These are phyloP conservation scores for Lactarius quietus DNA, from an alignment of 768 basidiomycete species.

Conservation along the genomic window DNA sequence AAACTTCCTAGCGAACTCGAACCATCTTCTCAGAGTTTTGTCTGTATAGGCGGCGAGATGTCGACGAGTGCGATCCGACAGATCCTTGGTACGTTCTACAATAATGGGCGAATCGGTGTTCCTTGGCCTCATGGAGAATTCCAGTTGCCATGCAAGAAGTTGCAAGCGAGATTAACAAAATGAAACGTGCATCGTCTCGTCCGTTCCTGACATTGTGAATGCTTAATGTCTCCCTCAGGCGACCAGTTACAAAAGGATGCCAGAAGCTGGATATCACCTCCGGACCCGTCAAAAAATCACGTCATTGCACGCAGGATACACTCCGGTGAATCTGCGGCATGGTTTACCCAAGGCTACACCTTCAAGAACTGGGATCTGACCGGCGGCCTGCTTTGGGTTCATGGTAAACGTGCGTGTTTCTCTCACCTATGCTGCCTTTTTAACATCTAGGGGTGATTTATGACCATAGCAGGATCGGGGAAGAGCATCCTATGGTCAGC, in stretches of 20 bases:
- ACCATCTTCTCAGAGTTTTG: not conserved
- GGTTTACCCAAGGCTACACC: not conserved
- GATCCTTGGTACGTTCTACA: not conserved
- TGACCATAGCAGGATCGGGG: not conserved
- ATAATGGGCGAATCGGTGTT: no score
- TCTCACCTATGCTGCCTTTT: not conserved
- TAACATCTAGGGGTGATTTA: no score
- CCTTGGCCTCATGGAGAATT: no score
- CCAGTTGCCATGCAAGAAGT: no score
- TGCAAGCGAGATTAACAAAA: no score
- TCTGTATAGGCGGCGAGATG: not conserved
- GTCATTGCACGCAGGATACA: not conserved
- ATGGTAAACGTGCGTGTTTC: not conserved
- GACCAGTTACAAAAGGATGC: not conserved
- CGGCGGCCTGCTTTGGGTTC: not conserved
- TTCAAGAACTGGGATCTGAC: not conserved
- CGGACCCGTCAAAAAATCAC: slow-evolving; percentile 6
- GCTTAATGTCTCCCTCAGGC: not conserved
- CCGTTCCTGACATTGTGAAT: no score
- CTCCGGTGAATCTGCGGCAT: not conserved
- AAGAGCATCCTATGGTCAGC: not conserved
- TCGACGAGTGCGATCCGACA: not conserved
- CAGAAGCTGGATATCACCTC: not conserved
- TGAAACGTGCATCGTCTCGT: no score
- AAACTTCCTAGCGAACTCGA: not conserved